Percentiles rank a stretch among this genome's conserved stretches.
These are phyloP conservation scores for Firmiana major DNA, from an alignment of 345 rosid genomes.

Conservation along the genomic window DNA sequence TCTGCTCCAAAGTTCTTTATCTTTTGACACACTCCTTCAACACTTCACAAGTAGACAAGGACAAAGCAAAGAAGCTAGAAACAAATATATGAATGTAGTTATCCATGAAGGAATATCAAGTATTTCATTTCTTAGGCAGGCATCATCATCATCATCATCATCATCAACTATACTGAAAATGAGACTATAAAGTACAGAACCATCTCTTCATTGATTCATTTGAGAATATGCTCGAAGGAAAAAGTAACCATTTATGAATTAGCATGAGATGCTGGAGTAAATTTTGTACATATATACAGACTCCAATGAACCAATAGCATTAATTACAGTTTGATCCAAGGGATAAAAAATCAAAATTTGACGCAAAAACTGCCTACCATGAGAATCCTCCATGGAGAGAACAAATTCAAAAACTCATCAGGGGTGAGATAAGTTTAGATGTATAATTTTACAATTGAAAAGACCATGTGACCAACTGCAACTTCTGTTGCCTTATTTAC, in stretches of 20 bases:
- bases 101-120: background rate
- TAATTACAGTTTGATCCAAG: background rate
- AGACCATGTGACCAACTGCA: background rate
- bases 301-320: background rate
- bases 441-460: background rate
- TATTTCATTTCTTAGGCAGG: background rate
- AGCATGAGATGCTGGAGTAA: too few relatives aligned
- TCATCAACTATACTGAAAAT: background rate
- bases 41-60: too few relatives aligned
- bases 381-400: background rate
- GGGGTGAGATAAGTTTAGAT: background rate
- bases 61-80: too few relatives aligned
- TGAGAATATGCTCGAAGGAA: too few relatives aligned
- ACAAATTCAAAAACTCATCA: background rate
- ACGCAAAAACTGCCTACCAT: background rate
- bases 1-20: background rate
- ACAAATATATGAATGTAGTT: background rate
- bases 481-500: slow-evolving; percentile 20
- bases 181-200: background rate
- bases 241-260: too few relatives aligned
- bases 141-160: background rate
- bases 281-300: background rate
- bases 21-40: background rate
- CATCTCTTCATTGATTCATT: background rate
- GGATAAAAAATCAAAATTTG: background rate